phyloP scores from a whole-genome alignment of 495 filamentous ascomycete species.

The Aspergillus conjunctus region DNA sequence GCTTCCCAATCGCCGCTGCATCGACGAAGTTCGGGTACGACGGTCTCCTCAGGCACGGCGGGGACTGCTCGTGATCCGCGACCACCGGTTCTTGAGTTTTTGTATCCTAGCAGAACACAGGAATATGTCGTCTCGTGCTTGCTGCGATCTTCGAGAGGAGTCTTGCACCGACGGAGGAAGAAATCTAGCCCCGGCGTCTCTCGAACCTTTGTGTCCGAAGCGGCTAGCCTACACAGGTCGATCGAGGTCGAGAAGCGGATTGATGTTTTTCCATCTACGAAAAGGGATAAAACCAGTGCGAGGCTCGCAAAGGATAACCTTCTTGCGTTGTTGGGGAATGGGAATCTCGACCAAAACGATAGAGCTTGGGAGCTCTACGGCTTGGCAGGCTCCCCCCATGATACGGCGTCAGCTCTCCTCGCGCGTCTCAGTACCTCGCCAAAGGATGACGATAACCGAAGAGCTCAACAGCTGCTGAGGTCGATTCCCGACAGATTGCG shows the following conservation, averaged over 20 bases:
- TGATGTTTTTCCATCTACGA: background rate
- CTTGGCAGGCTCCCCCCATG: constrained; percentile 31
- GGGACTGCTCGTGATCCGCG: constrained; percentile 24
- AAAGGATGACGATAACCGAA: constrained; percentile 35
- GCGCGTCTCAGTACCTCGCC: constrained; percentile 42
- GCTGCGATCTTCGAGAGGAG: constrained; percentile 29
- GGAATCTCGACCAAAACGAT: constrained; percentile 28
- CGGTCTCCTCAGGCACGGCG: constrained; percentile 8
- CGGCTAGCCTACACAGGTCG: constrained; percentile 16
- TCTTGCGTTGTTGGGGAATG: constrained; percentile 23
- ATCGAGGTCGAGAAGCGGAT: background rate
- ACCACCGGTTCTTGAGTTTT: constrained; percentile 43
- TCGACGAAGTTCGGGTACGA: constrained; percentile 24
- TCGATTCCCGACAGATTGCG: constrained; percentile 34
- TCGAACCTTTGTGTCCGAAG: constrained; percentile 37
- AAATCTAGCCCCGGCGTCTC: constrained; percentile 25
- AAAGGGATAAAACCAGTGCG: background rate
- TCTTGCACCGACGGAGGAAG: constrained; percentile 35
- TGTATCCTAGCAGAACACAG: constrained; percentile 40
- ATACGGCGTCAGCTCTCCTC: constrained; percentile 36
- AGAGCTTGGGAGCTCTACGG: constrained; percentile 42
- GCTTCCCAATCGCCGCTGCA: constrained; percentile 33
- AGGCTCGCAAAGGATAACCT: constrained; percentile 23
- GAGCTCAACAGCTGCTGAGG: constrained; percentile 46
- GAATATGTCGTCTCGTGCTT: constrained; percentile 27